Percentiles rank a stretch among this genome's conserved stretches.
These are phyloP conservation scores for Termitomyces bulborhizus DNA, from an alignment of 768 basidiomycete genomes.

Conservation along the genomic window DNA sequence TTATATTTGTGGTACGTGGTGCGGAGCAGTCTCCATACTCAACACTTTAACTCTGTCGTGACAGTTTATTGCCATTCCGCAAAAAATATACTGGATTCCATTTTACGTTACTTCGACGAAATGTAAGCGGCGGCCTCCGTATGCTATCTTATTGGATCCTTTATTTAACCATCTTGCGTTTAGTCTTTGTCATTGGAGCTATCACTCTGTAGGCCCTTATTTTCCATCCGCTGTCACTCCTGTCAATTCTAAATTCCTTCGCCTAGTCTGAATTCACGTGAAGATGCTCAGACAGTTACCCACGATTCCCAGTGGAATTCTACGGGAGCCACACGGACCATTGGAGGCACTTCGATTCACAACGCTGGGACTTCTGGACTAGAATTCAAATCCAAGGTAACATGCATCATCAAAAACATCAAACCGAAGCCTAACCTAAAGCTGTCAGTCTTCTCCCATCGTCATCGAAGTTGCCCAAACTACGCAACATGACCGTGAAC, in stretches of 20 bases:
- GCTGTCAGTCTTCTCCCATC: not conserved
- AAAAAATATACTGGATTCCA: conserved; percentile 14
- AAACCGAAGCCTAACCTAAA: not conserved
- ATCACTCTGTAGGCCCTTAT: conserved; percentile 9
- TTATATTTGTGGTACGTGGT: conserved; percentile 11
- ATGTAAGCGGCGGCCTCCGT: not conserved
- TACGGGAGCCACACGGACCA: conserved; percentile 6
- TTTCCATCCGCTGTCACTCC: not conserved
- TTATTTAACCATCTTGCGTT: not conserved
- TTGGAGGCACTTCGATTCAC: conserved; percentile 2
- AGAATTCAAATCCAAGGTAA: conserved; percentile 10
- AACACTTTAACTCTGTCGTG: not conserved
- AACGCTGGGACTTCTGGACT: conserved; percentile 2
- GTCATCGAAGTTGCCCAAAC: conserved; percentile 10
- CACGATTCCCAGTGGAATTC: conserved; percentile 1
- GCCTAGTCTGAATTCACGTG: conserved; percentile 4
- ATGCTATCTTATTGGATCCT: not conserved
- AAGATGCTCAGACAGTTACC: conserved; percentile 1
- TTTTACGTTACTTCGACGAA: conserved; percentile 12
- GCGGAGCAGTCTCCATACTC: not conserved
- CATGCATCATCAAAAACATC: not conserved
- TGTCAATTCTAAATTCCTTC: not conserved
- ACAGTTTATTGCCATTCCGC: conserved; percentile 8
- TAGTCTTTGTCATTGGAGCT: conserved; percentile 13
- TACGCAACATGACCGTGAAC: not conserved